These are phyloP conservation scores for Cystofilobasidium macerans DNA, from an alignment of 768 basidiomycete species.

Conservation along the genomic window DNA sequence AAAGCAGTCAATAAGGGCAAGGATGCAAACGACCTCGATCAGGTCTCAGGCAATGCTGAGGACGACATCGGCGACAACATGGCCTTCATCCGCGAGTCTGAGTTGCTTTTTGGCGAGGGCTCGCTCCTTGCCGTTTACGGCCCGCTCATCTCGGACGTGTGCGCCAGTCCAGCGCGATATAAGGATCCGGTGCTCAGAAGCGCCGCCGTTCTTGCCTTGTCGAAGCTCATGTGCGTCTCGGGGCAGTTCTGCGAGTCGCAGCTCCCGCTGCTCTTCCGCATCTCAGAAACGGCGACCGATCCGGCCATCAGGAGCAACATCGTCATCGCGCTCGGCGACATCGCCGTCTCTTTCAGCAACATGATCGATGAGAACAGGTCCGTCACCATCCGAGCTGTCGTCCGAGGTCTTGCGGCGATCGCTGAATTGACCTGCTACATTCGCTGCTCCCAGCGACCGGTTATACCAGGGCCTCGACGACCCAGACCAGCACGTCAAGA, in stretches of 20 bases:
- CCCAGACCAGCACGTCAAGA: constrained; percentile 78
- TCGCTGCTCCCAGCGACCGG: constrained; percentile 47
- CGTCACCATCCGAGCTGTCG: background rate
- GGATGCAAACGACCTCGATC: constrained; percentile 65
- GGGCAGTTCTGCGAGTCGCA: constrained; percentile 84
- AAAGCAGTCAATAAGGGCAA: constrained; percentile 47
- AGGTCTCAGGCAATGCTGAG: constrained; percentile 92
- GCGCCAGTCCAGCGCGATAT: constrained; percentile 79
- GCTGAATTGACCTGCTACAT: no score
- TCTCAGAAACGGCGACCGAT: constrained; percentile 83
- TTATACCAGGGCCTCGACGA: constrained; percentile 90
- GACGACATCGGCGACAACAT: constrained; percentile 96
- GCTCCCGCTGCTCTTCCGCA: constrained; percentile 78
- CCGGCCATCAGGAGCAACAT: constrained; percentile 87
- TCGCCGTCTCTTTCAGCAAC: constrained; percentile 93
- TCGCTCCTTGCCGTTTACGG: constrained; percentile 77
- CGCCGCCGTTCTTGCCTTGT: constrained; percentile 75
- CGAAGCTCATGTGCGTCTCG: constrained; percentile 93
- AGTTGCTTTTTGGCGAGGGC: constrained; percentile 69
- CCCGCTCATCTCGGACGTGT: constrained; percentile 79
- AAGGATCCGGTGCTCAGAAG: constrained; percentile 82
- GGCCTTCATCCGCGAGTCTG: constrained; percentile 67
- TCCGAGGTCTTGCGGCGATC: no score
- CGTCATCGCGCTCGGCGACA: constrained; percentile 93
- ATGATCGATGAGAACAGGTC: constrained; percentile 90